phyloP scores from a whole-genome alignment of 164 flowering plant genomes.

The Litsea cubeba region DNA sequence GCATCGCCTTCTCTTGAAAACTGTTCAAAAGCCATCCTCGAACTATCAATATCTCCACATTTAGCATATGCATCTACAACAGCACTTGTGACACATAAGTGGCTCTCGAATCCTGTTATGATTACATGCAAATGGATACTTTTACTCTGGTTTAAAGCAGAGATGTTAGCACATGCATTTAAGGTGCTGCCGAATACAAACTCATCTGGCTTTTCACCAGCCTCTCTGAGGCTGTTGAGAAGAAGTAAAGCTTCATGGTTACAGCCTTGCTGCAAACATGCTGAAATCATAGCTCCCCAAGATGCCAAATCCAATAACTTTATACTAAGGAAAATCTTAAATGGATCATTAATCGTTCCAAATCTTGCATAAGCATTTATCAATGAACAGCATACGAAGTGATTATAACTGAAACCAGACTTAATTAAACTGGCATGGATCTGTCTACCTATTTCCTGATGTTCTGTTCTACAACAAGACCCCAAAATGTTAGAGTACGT shows the following conservation, averaged over 20 bases:
- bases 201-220: slow-evolving; percentile 46
- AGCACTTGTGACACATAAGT: slow-evolving; percentile 38
- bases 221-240: slow-evolving; percentile 24
- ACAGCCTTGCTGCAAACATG: slow-evolving; percentile 31
- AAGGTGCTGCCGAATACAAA: slow-evolving; percentile 44
- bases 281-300: slow-evolving; percentile 48
- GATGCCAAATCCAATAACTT: slow-evolving; percentile 29
- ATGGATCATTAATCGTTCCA: slow-evolving; percentile 25
- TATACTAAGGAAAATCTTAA: slow-evolving; percentile 23
- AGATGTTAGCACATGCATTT: slow-evolving; percentile 32
- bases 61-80: slow-evolving; percentile 55
- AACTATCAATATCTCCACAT: slow-evolving; percentile 47
- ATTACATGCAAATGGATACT: slow-evolving; percentile 35
- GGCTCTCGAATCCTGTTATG: slow-evolving; percentile 36
- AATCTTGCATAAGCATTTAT: slow-evolving; percentile 31
- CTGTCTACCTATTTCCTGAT: slow-evolving; percentile 25
- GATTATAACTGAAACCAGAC: slow-evolving; percentile 31
- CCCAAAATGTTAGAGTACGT: slow-evolving; percentile 33
- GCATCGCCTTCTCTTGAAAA: slow-evolving; percentile 22
- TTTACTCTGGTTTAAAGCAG: slow-evolving; percentile 31
- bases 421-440: slow-evolving; percentile 37
- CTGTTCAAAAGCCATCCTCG: slow-evolving; percentile 30
- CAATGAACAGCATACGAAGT: slow-evolving; percentile 34
- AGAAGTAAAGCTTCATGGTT: slow-evolving; percentile 29
- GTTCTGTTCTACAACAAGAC: slow-evolving; percentile 25